These are phyloP conservation scores for Pseudogymnoascus sp. DNA, from an alignment of 2,329 filamentous ascomycete genomes.

Conservation along the genomic window DNA sequence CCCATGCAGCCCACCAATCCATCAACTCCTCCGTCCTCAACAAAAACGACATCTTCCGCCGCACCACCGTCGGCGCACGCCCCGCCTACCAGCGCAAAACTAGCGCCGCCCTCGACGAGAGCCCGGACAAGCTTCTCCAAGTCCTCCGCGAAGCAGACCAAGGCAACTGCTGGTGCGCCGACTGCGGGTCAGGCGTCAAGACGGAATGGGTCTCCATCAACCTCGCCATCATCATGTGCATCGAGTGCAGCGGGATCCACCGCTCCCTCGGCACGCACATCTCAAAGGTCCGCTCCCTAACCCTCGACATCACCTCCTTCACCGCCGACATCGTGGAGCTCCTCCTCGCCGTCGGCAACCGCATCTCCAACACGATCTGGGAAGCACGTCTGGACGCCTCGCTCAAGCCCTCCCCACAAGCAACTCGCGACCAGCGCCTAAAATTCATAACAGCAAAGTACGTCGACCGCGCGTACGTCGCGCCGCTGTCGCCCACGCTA, in stretches of 20 bases:
- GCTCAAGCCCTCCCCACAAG: slow-evolving; percentile 66
- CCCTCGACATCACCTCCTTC: slow-evolving; percentile 91
- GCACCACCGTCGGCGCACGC: slow-evolving; percentile 85
- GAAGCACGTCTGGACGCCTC: slow-evolving; percentile 73
- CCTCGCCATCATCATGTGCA: slow-evolving; percentile 89
- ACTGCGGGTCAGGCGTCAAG: slow-evolving; percentile 85
- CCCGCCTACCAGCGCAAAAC: slow-evolving; percentile 60
- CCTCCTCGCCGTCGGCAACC: slow-evolving; percentile 82
- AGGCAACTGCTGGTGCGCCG: slow-evolving; percentile 88
- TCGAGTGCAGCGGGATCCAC: slow-evolving; percentile 96
- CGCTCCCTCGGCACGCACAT: slow-evolving; percentile 94
- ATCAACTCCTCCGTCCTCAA: slow-evolving; percentile 36
- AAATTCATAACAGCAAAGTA: slow-evolving; percentile 95
- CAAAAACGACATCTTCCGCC: slow-evolving; percentile 60
- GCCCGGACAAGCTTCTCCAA: slow-evolving; percentile 78
- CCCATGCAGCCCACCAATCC: slow-evolving; percentile 36
- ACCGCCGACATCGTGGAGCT: slow-evolving; percentile 96
- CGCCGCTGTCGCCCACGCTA: slow-evolving; percentile 66
- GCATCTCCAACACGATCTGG: slow-evolving; percentile 94
- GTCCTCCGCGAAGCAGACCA: slow-evolving; percentile 84
- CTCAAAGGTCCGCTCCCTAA: slow-evolving; percentile 91
- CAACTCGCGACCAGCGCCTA: slow-evolving; percentile 83
- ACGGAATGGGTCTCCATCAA: slow-evolving; percentile 99
- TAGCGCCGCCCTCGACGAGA: slow-evolving; percentile 70
- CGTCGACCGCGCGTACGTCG: slow-evolving; percentile 73